Percentiles rank a stretch among this genome's conserved stretches.
Evolutionary conservation across 2,329 filamentous ascomycete species (phyloP).

Genomic region (Cordyceps pruinosa): DNA sequence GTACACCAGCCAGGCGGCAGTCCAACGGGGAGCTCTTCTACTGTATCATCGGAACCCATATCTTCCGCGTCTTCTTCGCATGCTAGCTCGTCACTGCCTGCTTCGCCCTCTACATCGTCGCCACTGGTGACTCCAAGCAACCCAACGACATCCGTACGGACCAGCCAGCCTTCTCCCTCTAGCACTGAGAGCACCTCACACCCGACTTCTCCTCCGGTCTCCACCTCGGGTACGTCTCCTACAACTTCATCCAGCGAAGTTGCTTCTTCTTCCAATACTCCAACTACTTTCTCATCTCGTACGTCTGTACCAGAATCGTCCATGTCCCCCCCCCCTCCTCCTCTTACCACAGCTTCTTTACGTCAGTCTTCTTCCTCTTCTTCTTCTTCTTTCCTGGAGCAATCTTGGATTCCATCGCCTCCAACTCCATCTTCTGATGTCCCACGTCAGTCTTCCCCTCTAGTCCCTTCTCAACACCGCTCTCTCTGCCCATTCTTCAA

Average conservation of each 20-base stretch:
- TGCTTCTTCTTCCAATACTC: constrained; percentile 14
- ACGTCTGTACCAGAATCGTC: constrained; percentile 24
- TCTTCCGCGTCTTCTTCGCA: background rate
- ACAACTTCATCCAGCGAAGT: constrained; percentile 23
- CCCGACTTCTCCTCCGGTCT: constrained; percentile 8
- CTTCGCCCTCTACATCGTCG: background rate
- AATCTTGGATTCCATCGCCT: constrained; percentile 15
- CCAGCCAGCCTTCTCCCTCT: background rate
- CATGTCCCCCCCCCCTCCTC: constrained; percentile 19
- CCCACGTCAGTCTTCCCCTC: constrained; percentile 4
- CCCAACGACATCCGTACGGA: background rate
- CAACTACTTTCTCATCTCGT: constrained; percentile 21
- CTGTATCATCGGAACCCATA: background rate
- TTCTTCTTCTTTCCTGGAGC: constrained; percentile 17
- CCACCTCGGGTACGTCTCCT: constrained; percentile 23
- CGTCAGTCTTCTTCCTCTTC: constrained; percentile 21
- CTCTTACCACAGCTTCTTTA: constrained; percentile 17
- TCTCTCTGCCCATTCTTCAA: background rate
- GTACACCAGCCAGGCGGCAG: constrained; percentile 3
- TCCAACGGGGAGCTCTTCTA: background rate
- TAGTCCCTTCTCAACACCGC: background rate
- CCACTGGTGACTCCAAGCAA: background rate
- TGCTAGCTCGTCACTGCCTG: background rate
- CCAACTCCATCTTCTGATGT: constrained; percentile 10
- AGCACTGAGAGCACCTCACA: constrained; percentile 14